These are phyloP conservation scores for Bjerkandera adusta DNA, from an alignment of 1,284 basidiomycete genomes.

Conservation along the genomic window DNA sequence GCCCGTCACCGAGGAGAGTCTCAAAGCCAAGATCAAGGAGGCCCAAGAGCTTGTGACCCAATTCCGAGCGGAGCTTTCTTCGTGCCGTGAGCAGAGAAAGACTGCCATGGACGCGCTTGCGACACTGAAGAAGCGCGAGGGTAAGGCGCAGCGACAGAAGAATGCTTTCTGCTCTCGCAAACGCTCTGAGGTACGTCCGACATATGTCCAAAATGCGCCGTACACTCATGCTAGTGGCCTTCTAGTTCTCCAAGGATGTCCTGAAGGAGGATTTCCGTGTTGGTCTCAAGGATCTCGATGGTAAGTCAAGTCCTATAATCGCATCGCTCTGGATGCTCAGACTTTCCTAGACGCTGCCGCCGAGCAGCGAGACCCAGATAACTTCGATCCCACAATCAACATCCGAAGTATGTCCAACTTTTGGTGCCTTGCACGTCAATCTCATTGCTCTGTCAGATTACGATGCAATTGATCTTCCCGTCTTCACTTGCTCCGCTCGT, in stretches of 20 bases:
- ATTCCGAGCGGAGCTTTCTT: constrained; percentile 36
- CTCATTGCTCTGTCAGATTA: constrained; percentile 40
- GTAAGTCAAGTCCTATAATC: constrained; percentile 26
- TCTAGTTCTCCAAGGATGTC: constrained; percentile 51
- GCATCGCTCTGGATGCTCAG: background rate
- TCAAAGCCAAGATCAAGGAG: constrained; percentile 45
- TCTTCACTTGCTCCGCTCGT: constrained; percentile 59
- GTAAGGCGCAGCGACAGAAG: constrained; percentile 51
- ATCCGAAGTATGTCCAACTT: constrained; percentile 46
- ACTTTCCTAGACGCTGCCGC: constrained; percentile 45
- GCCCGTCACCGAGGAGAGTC: constrained; percentile 42
- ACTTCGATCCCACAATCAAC: constrained; percentile 50
- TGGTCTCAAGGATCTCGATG: constrained; percentile 58
- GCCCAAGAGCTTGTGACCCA: constrained; percentile 40
- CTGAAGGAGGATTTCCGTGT: constrained; percentile 59
- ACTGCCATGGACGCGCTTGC: constrained; percentile 45
- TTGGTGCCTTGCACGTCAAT: background rate
- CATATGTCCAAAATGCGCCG: background rate
- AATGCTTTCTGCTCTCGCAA: constrained; percentile 60
- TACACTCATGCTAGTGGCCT: constrained; percentile 4
- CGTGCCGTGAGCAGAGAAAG: constrained; percentile 42
- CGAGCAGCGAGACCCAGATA: constrained; percentile 53
- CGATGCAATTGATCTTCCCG: constrained; percentile 54
- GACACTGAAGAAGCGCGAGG: constrained; percentile 42
- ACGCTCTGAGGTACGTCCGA: constrained; percentile 46